A percentile compares a stretch with the other conserved stretches of the same genome.
These are phyloP conservation scores for Ministeria vibrans DNA, from an alignment of 78 protist species.

Conservation along the genomic window DNA sequence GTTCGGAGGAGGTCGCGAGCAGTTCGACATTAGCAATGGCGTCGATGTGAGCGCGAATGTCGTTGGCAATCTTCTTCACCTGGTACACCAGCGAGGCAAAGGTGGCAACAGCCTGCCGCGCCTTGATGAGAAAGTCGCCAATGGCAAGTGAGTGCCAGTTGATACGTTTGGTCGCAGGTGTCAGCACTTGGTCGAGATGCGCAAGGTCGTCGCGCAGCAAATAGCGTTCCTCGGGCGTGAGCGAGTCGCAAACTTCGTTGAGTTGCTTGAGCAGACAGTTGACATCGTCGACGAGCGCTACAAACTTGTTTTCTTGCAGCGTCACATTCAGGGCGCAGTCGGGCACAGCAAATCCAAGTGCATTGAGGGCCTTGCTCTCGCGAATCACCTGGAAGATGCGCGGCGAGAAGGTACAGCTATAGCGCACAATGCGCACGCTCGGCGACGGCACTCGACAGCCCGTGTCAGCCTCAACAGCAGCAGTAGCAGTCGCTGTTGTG, in stretches of 20 bases:
- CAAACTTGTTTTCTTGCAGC: slow-evolving; percentile 79
- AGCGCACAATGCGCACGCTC: too few species aligned
- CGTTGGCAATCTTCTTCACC: slow-evolving; percentile 36
- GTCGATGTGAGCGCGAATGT: not conserved
- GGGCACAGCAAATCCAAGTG: slow-evolving; percentile 59
- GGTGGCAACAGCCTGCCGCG: slow-evolving; percentile 32
- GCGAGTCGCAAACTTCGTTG: slow-evolving; percentile 7
- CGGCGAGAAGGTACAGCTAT: slow-evolving; percentile 24
- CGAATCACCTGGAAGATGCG: slow-evolving; percentile 44
- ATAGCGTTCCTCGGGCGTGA: slow-evolving; percentile 33
- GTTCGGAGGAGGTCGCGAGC: not conserved
- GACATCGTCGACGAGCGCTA: slow-evolving; percentile 35
- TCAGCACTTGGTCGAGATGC: slow-evolving; percentile 26
- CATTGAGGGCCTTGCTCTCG: slow-evolving; percentile 77
- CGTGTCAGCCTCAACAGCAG: too few species aligned
- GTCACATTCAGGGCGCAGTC: slow-evolving; percentile 70
- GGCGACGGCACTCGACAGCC: too few species aligned
- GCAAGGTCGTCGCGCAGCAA: slow-evolving; percentile 22
- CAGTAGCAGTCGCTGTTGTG: too few species aligned
- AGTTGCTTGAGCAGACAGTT: slow-evolving; percentile 32
- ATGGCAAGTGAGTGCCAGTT: slow-evolving; percentile 86
- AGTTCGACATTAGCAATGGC: not conserved
- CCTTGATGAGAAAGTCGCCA: slow-evolving; percentile 35
- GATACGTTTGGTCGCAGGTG: slow-evolving; percentile 49
- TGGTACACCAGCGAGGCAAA: slow-evolving; percentile 37